Base-by-base conservation (phyloP, 352 stramenopile species). In the Phytophthora gonapodyides region DNA sequence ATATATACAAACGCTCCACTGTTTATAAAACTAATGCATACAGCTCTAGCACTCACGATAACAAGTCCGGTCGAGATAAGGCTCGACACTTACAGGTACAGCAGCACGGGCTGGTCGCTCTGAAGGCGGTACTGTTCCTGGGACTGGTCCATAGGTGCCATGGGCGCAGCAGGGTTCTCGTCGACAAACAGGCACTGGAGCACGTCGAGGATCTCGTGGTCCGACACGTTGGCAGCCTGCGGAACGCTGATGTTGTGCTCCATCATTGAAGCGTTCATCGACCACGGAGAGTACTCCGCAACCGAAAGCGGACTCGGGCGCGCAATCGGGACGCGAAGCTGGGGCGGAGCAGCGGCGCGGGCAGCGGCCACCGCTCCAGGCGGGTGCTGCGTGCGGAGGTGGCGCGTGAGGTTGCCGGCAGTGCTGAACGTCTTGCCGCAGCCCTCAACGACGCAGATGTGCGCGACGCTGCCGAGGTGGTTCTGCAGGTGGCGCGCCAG, bases 371-470 rank as follows among this genome's bases (percentile, higher is more conserved):
- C 66, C 54, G 71, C 67, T 61, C 60, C 64, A 47, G 67, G 71
- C 48, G 75, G 75, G 65, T 88, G 79, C 58, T 89, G 77, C 49
- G 76, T 81, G 38, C 81, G 81, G 57, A 89, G 68, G 66, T 89
- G 80, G 35, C 80, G 78, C 31, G 80, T 89, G 38, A 89, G 72
- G 63, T 89, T 89, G 24, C 80, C 80, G 1, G 74, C 68, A 15
- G 80, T 89, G 64, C 78, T 87, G 57, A 89, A 89, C 1, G 76
- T 84, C 64, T 87, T 86, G 53, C 71, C 70, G 49, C 80, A 89
- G 17, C 72, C 69, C 43, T 84, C 78, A 12, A 79, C 61, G 10
- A 72, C 65, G 69, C 81, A 90, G 44, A 78, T 80, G 61, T 86
- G 75, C 9, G 75, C 76, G 12, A 78, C 72, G 52, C 71, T 78